These are phyloP conservation scores for Corymbia maculata DNA, from an alignment of 345 rosid species.

Conservation along the genomic window DNA sequence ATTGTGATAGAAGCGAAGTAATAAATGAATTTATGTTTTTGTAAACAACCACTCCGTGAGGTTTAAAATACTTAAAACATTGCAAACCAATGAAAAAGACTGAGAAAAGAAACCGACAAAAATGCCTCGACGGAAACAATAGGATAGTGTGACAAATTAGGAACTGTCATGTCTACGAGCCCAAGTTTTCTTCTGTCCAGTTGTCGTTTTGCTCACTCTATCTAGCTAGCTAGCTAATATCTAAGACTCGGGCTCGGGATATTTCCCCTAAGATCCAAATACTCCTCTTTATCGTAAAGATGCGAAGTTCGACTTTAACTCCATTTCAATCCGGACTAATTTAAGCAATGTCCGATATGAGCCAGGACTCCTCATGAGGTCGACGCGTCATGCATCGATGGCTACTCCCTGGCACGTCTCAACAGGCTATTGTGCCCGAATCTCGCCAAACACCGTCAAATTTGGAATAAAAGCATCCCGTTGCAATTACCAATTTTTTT, in stretches of 20 bases:
- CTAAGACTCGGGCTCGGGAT: background rate
- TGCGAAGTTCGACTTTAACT: background rate
- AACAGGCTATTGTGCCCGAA: background rate
- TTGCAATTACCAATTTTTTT: background rate
- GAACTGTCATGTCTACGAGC: background rate
- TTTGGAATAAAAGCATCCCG: background rate
- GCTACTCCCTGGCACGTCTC: background rate
- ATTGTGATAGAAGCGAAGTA: background rate
- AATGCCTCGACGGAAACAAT: background rate
- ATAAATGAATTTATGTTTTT: background rate
- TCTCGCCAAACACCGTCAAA: accelerated
- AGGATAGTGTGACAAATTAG: background rate
- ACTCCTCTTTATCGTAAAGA: background rate
- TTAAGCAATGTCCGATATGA: background rate
- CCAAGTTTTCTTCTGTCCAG: background rate
- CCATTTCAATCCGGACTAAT: no score
- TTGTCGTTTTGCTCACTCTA: background rate
- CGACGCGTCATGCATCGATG: background rate
- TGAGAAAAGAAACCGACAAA: background rate
- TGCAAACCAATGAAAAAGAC: background rate
- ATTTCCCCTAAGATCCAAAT: background rate
- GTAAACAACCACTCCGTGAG: background rate
- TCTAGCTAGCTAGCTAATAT: background rate
- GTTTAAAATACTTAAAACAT: background rate
- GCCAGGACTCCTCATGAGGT: background rate